These are phyloP conservation scores for Vitis cinerea DNA, from an alignment of 164 flowering plant genomes.

Conservation along the genomic window DNA sequence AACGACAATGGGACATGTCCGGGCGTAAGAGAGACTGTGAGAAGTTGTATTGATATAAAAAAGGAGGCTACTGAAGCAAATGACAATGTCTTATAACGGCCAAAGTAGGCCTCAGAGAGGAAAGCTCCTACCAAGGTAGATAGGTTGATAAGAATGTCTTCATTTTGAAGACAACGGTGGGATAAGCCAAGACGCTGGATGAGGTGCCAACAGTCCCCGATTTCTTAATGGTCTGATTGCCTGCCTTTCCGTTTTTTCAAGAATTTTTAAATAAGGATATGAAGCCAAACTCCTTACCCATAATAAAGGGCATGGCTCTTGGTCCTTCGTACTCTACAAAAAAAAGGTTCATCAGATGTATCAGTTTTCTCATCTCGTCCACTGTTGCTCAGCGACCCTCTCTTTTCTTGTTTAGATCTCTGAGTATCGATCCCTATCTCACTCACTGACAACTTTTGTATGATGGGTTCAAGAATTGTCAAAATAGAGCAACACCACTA, in stretches of 20 bases:
- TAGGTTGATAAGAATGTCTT: slow-evolving; percentile 44
- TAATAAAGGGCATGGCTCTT: slow-evolving; percentile 38
- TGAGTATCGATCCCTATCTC: no score
- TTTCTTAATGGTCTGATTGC: slow-evolving; percentile 85
- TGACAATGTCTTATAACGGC: slow-evolving; percentile 56
- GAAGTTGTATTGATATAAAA: slow-evolving; percentile 32
- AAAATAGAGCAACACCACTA: no score
- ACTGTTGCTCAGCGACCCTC: not conserved
- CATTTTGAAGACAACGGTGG: slow-evolving; percentile 53
- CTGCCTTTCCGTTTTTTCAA: slow-evolving; percentile 22
- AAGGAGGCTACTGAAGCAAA: slow-evolving; percentile 50
- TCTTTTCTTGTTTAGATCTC: no score
- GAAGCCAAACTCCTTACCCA: slow-evolving; percentile 17
- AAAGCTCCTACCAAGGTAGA: slow-evolving; percentile 66
- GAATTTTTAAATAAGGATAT: not conserved
- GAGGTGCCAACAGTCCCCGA: slow-evolving; percentile 57
- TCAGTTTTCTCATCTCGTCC: slow-evolving; percentile 4
- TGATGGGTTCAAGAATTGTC: no score
- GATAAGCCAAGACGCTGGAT: slow-evolving; percentile 64
- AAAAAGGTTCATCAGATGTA: slow-evolving; percentile 8
- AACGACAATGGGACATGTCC: no score
- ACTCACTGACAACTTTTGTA: no score
- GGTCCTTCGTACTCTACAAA: slow-evolving; percentile 23
- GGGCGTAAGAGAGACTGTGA: no score
- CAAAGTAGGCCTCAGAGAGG: slow-evolving; percentile 63